Percentiles rank a stretch among this genome's conserved stretches.
Conservation (phyloP, 2,329 filamentous ascomycete species). For the Colletotrichum sp. region DNA sequence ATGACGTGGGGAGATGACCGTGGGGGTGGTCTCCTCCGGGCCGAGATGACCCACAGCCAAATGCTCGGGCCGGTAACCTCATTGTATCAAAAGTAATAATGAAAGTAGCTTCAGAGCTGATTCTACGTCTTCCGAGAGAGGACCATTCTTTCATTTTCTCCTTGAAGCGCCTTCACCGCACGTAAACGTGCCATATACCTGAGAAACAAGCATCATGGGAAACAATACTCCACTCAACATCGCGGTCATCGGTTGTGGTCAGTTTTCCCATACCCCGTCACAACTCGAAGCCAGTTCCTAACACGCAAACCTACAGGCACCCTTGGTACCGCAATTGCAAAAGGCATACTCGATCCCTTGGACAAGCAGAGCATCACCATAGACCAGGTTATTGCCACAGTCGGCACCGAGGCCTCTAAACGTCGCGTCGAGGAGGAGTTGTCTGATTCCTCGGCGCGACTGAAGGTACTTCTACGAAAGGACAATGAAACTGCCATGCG, state of each 20-base stretch:
- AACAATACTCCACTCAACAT: not conserved
- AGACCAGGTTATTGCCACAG: not conserved
- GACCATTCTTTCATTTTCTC: not conserved
- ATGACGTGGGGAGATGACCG: not conserved
- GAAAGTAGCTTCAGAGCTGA: not conserved
- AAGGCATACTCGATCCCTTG: not conserved
- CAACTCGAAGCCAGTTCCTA: fast-evolving
- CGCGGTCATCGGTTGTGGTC: not conserved
- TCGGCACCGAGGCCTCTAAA: not conserved
- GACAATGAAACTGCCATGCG: not conserved
- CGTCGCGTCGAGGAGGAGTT: not conserved
- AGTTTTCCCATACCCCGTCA: not conserved
- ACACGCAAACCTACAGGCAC: not conserved
- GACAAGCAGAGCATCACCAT: not conserved
- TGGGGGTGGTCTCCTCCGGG: not conserved
- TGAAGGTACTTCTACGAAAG: not conserved
- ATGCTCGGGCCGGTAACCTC: not conserved
- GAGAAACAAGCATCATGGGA: not conserved
- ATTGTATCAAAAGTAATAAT: not conserved
- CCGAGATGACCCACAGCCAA: not conserved
- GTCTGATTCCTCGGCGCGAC: not conserved
- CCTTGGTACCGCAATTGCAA: not conserved
- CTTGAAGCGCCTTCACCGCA: not conserved
- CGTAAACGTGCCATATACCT: fast-evolving
- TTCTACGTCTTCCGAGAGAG: not conserved